Base-by-base conservation (phyloP, 139 green algal species). In the Auxenochlorella pyrenoidosa region DNA sequence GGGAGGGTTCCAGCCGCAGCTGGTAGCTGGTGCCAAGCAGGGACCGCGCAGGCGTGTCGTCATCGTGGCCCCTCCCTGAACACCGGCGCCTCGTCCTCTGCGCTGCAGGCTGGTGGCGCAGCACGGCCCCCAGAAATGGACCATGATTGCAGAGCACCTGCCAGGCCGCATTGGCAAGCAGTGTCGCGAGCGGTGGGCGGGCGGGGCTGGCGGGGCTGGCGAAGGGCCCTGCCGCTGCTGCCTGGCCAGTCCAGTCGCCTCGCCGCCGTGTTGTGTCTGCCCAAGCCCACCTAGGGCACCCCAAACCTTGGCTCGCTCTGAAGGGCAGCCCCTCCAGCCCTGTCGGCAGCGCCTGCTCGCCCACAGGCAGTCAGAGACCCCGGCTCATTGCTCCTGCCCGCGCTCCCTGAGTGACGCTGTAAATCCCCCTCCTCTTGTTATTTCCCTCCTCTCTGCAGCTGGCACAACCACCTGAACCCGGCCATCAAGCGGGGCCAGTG, bases 121-220 rank as follows among this genome's bases (percentile, higher is more conserved):
- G 71, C 75, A 95, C 38, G 92, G 94, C 21, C 88, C 95, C 63
- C 93, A 93, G 40, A 92, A 94, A 71, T 97, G 95, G 95, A 93
- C 83, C 43, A 38, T 66, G 38, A 95, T 97, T 40, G 95, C 94
- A 0, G 83, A 94, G 86, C 82, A 90, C 3, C 87, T 93, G 12
- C 71, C 89, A 0, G 94, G 94, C 1, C 89, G 95, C 36, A 97
- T 97, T 21, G 95, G 95, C 83, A 97, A 97, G 92, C 94, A 97
- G 90, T 96, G 94, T 87, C 87, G 94, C 3, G 94, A 96, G 89
- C 88, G 94, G n/a, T 88, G 84, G 68, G 80, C 28, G 30, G 30
- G 75, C 26, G 44, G 47, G 47, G n/a, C n/a, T n/a, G n/a, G n/a
- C n/a, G n/a, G n/a, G n/a, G n/a, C n/a, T n/a, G n/a, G n/a, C n/a